Percentiles rank a stretch among this genome's conserved stretches.
These are phyloP conservation scores for Afroboletus lepidellus DNA, from an alignment of 1,284 basidiomycete genomes.

Conservation along the genomic window DNA sequence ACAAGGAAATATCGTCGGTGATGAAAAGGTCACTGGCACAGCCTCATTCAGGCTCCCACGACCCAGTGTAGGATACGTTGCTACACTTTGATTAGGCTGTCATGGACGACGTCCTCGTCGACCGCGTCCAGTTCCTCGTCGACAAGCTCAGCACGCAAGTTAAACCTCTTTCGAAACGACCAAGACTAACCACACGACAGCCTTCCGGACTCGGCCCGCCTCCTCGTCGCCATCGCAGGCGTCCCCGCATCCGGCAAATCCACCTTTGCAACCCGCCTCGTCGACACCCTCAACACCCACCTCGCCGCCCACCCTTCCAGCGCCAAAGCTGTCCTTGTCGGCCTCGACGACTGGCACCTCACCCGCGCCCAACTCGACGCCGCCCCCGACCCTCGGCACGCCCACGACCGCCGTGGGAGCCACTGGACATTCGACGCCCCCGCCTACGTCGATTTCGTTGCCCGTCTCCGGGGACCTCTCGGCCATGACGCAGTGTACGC, in stretches of 20 bases:
- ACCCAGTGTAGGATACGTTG: no score
- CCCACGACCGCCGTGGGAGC: constrained; percentile 68
- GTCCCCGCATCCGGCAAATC: constrained; percentile 87
- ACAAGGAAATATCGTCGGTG: no score
- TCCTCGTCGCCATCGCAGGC: constrained; percentile 76
- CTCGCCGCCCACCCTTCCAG: constrained; percentile 18
- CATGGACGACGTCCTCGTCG: constrained; percentile 28
- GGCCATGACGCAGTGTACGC: constrained; percentile 45
- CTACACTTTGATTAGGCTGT: no score
- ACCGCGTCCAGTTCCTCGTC: constrained; percentile 34
- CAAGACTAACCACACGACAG: background rate
- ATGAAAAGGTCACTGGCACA: no score
- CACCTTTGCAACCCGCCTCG: constrained; percentile 59
- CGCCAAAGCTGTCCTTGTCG: constrained; percentile 54
- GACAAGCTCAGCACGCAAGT: constrained; percentile 26
- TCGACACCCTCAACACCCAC: constrained; percentile 31
- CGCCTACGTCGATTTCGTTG: constrained; percentile 66
- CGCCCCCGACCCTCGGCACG: constrained; percentile 68
- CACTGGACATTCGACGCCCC: constrained; percentile 72
- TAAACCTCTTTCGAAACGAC: no score
- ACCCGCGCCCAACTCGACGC: constrained; percentile 64
- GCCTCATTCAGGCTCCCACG: no score
- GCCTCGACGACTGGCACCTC: constrained; percentile 86
- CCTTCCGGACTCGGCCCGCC: constrained; percentile 36
- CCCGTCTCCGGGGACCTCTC: constrained; percentile 5